phyloP scores from a whole-genome alignment of 2,329 filamentous ascomycete species.

The Ceratocystis colombiana region DNA sequence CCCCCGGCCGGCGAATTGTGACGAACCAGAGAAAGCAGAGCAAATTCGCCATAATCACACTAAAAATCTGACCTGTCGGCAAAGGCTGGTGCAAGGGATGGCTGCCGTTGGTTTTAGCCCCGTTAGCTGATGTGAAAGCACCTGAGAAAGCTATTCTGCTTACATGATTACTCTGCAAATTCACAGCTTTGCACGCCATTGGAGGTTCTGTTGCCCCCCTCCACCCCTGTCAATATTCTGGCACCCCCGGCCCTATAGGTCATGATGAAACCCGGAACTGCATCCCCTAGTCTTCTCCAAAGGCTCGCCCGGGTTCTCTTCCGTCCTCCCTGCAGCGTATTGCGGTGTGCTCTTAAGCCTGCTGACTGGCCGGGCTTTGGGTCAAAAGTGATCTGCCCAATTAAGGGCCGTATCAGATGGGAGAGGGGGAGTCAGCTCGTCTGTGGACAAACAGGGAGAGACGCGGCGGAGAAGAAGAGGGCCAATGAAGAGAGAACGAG shows the following conservation, averaged over 20 bases:
- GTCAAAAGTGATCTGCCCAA: neutral
- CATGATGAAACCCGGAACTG: slow-evolving; percentile 13
- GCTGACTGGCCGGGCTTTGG: slow-evolving; percentile 3
- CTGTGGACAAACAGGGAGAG: neutral
- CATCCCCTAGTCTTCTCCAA: neutral
- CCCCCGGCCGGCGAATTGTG: neutral
- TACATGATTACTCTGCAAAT: neutral
- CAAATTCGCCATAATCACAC: neutral
- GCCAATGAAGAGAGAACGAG: neutral
- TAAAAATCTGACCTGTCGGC: slow-evolving; percentile 7
- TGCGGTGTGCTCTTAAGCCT: slow-evolving; percentile 11
- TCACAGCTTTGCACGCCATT: neutral
- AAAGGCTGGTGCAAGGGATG: neutral
- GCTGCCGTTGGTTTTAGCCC: neutral
- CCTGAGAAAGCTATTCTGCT: neutral
- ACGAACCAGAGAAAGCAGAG: neutral
- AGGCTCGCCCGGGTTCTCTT: slow-evolving; percentile 14
- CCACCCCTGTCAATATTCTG: neutral
- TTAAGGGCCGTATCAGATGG: slow-evolving; percentile 1
- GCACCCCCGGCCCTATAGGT: neutral
- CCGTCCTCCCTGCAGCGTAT: slow-evolving; percentile 9
- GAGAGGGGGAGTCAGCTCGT: neutral
- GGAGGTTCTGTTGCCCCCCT: neutral
- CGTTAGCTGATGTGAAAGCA: neutral
- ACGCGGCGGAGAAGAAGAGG: too few species aligned